Percentiles rank a stretch among this genome's conserved stretches.
These are phyloP conservation scores for Dryas alaskensis DNA, from an alignment of 306 rosid species.

Conservation along the genomic window DNA sequence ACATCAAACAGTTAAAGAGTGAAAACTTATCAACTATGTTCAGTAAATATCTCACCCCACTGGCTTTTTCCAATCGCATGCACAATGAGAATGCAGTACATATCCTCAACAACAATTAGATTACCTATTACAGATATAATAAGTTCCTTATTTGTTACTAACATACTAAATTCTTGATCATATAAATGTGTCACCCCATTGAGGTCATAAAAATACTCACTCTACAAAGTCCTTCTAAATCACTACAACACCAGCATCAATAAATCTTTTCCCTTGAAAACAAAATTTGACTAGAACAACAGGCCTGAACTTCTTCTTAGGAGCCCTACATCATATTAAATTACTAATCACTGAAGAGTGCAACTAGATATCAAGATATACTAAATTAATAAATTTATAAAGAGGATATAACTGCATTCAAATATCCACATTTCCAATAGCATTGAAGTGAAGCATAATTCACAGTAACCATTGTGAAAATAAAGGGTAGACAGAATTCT, in stretches of 20 bases:
- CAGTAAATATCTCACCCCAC: neutral
- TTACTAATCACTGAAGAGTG: neutral
- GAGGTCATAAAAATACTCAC: neutral
- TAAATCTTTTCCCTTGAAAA: neutral
- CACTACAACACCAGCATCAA: neutral
- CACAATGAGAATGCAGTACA: neutral
- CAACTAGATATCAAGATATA: neutral
- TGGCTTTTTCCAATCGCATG: neutral
- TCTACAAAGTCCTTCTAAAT: neutral
- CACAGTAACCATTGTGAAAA: neutral
- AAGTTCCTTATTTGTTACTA: neutral
- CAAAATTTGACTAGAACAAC: neutral
- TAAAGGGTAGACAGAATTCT: neutral
- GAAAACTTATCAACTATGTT: neutral
- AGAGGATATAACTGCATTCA: neutral
- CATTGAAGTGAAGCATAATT: neutral
- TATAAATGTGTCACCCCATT: neutral
- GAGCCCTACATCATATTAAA: neutral
- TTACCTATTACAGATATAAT: neutral
- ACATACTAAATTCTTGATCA: neutral
- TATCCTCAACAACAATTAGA: constrained; percentile 1
- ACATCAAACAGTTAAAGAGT: constrained; percentile 18
- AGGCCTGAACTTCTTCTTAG: neutral
- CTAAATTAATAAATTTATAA: neutral
- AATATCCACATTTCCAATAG: neutral